Conservation (phyloP, 2,329 filamentous ascomycete species). For the Phialophora tarda region DNA sequence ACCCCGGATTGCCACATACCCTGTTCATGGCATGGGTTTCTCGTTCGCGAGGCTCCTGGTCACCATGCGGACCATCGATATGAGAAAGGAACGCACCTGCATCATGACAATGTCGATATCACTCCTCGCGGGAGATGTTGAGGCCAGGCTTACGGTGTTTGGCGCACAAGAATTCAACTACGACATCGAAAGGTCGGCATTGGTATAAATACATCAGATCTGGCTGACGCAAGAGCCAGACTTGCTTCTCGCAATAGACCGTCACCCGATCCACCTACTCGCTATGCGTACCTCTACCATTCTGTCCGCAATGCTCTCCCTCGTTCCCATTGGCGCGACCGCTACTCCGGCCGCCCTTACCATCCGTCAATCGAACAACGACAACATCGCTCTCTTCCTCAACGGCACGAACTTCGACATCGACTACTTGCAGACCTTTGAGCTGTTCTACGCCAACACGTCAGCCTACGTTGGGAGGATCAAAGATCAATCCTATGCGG, state of each 20-base stretch:
- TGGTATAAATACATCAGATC: background rate
- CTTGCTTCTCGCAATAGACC: background rate
- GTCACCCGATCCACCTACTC: background rate
- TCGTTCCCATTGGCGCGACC: background rate
- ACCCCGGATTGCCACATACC: background rate
- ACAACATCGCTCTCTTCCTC: conserved; percentile 12
- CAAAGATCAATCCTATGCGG: conserved; percentile 27
- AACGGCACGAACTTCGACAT: conserved; percentile 22
- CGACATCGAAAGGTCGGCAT: no score
- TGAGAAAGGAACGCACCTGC: no score
- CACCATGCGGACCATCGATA: background rate
- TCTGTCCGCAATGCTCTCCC: background rate
- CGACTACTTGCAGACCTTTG: conserved; percentile 23
- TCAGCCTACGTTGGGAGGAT: conserved; percentile 28
- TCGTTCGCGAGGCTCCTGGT: background rate
- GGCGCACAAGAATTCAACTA: no score
- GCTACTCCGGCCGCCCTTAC: background rate
- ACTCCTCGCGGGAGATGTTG: background rate
- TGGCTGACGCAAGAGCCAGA: conserved; percentile 7
- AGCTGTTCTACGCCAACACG: conserved; percentile 27
- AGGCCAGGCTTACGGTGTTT: no score
- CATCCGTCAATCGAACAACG: background rate
- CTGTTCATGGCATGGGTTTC: background rate
- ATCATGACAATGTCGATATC: background rate
- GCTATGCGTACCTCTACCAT: conserved; percentile 1